phyloP scores from a whole-genome alignment of 140 eudicot genomes.

The Senecio squalidus region DNA sequence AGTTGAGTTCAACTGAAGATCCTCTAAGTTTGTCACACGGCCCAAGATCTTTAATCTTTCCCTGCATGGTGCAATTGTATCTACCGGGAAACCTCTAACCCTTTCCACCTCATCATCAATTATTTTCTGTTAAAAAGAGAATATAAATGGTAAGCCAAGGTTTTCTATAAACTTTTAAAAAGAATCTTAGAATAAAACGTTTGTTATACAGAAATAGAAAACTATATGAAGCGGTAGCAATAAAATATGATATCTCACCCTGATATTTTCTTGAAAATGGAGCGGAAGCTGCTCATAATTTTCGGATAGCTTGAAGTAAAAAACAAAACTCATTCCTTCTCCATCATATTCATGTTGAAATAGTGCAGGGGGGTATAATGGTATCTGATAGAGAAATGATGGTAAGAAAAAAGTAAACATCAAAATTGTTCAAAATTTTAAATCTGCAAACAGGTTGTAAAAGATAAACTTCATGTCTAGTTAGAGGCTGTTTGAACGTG shows the following conservation, averaged over 20 bases:
- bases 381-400: slow-evolving; percentile 50
- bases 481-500: slow-evolving; percentile 3
- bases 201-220: neutral
- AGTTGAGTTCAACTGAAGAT: slow-evolving; percentile 64
- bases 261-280: slow-evolving; percentile 72
- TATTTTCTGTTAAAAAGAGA: slow-evolving; percentile 46
- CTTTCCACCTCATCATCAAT: slow-evolving; percentile 84
- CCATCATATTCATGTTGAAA: slow-evolving; percentile 85
- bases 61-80: slow-evolving; percentile 69
- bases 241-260: slow-evolving; percentile 40
- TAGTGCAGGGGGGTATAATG: slow-evolving; percentile 70
- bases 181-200: neutral
- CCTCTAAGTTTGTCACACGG: slow-evolving; percentile 72
- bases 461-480: neutral
- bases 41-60: slow-evolving; percentile 94
- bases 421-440: neutral
- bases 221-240: neutral
- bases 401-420: neutral
- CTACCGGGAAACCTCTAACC: slow-evolving; percentile 66
- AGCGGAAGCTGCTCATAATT: slow-evolving; percentile 66
- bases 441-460: neutral
- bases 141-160: neutral
- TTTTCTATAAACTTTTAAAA: neutral
- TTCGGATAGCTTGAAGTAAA: slow-evolving; percentile 87
- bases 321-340: slow-evolving; percentile 78